These are phyloP conservation scores for Coccinonectria pachysandricola DNA, from an alignment of 2,329 filamentous ascomycete genomes.

Conservation along the genomic window DNA sequence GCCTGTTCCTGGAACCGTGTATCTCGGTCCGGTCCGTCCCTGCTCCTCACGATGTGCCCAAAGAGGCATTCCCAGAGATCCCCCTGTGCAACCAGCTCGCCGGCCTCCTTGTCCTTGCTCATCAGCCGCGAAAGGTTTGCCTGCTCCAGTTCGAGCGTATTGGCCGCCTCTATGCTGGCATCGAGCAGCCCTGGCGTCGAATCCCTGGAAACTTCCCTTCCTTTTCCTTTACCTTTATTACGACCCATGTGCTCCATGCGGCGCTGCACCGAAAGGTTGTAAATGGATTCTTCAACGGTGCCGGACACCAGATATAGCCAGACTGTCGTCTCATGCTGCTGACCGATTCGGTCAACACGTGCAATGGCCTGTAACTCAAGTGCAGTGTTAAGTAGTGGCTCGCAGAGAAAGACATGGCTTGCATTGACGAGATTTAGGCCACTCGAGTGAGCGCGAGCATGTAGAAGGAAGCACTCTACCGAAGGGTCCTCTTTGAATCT, in stretches of 20 bases:
- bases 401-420: slow-evolving; percentile 88
- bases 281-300: slow-evolving; percentile 86
- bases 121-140: slow-evolving; percentile 62
- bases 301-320: slow-evolving; percentile 91
- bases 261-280: slow-evolving; percentile 71
- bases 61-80: slow-evolving; percentile 90
- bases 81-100: slow-evolving; percentile 66
- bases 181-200: slow-evolving; percentile 41
- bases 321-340: slow-evolving; percentile 77
- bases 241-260: slow-evolving; percentile 65
- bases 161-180: slow-evolving; percentile 65
- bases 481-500: slow-evolving; percentile 66
- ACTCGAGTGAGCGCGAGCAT: slow-evolving; percentile 78
- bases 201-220: too few species aligned
- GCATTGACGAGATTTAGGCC: slow-evolving; percentile 89
- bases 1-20: slow-evolving; percentile 22
- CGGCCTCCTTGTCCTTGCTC: slow-evolving; percentile 56
- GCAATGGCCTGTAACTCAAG: slow-evolving; percentile 93
- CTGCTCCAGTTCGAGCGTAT: slow-evolving; percentile 72
- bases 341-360: slow-evolving; percentile 88
- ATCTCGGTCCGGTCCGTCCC: slow-evolving; percentile 15
- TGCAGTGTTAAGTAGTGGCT: slow-evolving; percentile 86
- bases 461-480: slow-evolving; percentile 76
- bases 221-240: slow-evolving; percentile 27
- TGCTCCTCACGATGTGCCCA: slow-evolving; percentile 38